phyloP scores from a whole-genome alignment of 2,329 filamentous ascomycete species.

The Hypoxylon sp. region DNA sequence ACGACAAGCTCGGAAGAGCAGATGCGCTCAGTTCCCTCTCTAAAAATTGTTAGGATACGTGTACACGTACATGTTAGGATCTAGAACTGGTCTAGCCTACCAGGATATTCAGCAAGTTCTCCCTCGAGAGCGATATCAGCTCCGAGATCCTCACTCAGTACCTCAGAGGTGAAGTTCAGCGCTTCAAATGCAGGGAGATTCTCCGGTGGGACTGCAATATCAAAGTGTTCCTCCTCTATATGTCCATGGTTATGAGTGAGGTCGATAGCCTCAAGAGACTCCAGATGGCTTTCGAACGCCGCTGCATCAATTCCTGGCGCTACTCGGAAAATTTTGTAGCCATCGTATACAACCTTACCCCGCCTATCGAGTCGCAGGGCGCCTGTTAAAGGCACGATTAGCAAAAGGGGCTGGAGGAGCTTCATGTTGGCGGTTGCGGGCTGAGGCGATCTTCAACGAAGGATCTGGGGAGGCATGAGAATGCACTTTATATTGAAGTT shows the following conservation, averaged over 20 bases:
- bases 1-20: slow-evolving; percentile 59
- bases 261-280: slow-evolving; percentile 51
- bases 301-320: slow-evolving; percentile 46
- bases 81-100: slow-evolving; percentile 33
- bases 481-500: slow-evolving; percentile 32
- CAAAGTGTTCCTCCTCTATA: slow-evolving; percentile 49
- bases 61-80: background rate
- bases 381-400: slow-evolving; percentile 33
- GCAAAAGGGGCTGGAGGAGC: slow-evolving; percentile 33
- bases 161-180: slow-evolving; percentile 50
- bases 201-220: slow-evolving; percentile 55
- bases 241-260: slow-evolving; percentile 51
- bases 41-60: slow-evolving; percentile 13
- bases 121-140: slow-evolving; percentile 54
- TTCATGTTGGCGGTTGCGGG: slow-evolving; percentile 39
- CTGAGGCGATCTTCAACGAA: background rate
- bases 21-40: slow-evolving; percentile 40
- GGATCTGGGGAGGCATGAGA: background rate
- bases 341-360: slow-evolving; percentile 54
- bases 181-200: slow-evolving; percentile 53
- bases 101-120: slow-evolving; percentile 51
- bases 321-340: slow-evolving; percentile 56
- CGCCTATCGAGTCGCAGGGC: slow-evolving; percentile 44
- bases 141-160: slow-evolving; percentile 54
- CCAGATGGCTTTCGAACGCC: slow-evolving; percentile 50